Percentiles rank a stretch among this genome's conserved stretches.
phyloP scores from a whole-genome alignment of 2,329 filamentous ascomycete species.

The Penicillium decumbens region DNA sequence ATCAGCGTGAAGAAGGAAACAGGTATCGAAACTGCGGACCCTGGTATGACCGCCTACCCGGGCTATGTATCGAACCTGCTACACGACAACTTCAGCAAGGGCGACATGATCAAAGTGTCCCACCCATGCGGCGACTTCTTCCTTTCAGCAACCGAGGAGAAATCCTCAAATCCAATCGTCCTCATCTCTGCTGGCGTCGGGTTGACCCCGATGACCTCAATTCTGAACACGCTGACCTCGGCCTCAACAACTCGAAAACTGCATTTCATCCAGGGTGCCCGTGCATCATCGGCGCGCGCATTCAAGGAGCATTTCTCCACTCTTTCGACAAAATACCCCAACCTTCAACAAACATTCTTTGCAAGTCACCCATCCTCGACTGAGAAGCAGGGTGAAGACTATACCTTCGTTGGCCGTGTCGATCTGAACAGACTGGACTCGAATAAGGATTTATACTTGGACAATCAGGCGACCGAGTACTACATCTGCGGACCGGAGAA shows the following conservation, averaged over 20 bases:
- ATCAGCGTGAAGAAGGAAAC: conserved; percentile 67
- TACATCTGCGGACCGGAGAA: conserved; percentile 65
- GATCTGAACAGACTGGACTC: conserved; percentile 54
- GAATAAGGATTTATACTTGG: conserved; percentile 51
- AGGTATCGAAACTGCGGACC: conserved; percentile 48
- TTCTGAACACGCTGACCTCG: conserved; percentile 51
- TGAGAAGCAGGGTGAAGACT: conserved; percentile 53
- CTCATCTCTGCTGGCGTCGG: conserved; percentile 61
- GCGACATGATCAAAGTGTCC: conserved; percentile 60
- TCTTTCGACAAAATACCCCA: conserved; percentile 42
- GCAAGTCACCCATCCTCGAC: conserved; percentile 47
- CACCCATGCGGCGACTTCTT: conserved; percentile 63
- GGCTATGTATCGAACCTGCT: conserved; percentile 67
- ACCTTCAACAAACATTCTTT: conserved; percentile 56
- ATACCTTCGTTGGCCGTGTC: conserved; percentile 56
- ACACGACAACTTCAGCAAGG: conserved; percentile 57
- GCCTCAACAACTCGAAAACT: conserved; percentile 47
- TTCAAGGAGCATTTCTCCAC: conserved; percentile 52
- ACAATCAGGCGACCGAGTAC: conserved; percentile 57
- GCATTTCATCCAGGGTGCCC: conserved; percentile 58
- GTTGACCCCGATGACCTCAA: conserved; percentile 57
- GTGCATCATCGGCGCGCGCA: conserved; percentile 45
- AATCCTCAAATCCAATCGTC: conserved; percentile 47
- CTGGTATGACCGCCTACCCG: conserved; percentile 48
- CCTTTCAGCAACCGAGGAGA: conserved; percentile 39